Percentiles rank a stretch among this genome's conserved stretches.
These are phyloP conservation scores for Herpetospermum pedunculosum DNA, from an alignment of 306 rosid genomes.

Conservation along the genomic window DNA sequence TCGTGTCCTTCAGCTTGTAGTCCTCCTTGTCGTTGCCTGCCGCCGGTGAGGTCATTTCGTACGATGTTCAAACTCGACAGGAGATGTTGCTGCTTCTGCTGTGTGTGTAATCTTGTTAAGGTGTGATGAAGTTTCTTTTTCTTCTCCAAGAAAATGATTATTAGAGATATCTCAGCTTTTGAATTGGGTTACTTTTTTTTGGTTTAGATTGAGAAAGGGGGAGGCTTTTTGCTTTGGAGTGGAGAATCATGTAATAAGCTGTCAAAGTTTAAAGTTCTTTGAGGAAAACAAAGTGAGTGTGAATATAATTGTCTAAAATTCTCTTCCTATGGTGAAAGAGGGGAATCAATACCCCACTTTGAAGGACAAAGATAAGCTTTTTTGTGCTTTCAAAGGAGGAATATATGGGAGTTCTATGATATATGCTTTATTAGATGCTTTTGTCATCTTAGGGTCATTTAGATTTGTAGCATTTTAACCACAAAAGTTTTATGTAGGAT, in stretches of 20 bases:
- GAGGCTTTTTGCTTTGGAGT: constrained; percentile 19
- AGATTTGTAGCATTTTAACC: background rate
- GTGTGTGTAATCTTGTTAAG: background rate
- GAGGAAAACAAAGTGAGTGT: background rate
- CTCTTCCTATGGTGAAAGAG: constrained; percentile 11
- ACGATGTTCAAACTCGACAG: background rate
- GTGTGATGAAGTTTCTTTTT: background rate
- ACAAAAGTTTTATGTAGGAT: too few species aligned
- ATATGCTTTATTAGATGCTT: constrained; percentile 29
- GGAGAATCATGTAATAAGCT: constrained; percentile 8
- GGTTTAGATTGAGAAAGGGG: background rate
- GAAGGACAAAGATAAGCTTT: constrained; percentile 43
- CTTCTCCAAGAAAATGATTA: background rate
- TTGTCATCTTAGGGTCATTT: background rate
- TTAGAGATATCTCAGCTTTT: background rate
- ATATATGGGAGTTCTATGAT: background rate
- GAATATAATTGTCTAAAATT: constrained; percentile 29
- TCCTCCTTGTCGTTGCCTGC: constrained; percentile 35
- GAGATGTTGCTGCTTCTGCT: background rate
- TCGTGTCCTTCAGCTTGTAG: constrained; percentile 64
- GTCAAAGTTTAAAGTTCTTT: background rate
- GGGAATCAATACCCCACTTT: constrained; percentile 18
- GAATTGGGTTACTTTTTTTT: background rate
- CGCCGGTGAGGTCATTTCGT: constrained; percentile 15
- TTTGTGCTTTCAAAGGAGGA: constrained; percentile 3